These are phyloP conservation scores for Moesziomyces sp. DNA, from an alignment of 1,284 basidiomycete species.

Conservation along the genomic window DNA sequence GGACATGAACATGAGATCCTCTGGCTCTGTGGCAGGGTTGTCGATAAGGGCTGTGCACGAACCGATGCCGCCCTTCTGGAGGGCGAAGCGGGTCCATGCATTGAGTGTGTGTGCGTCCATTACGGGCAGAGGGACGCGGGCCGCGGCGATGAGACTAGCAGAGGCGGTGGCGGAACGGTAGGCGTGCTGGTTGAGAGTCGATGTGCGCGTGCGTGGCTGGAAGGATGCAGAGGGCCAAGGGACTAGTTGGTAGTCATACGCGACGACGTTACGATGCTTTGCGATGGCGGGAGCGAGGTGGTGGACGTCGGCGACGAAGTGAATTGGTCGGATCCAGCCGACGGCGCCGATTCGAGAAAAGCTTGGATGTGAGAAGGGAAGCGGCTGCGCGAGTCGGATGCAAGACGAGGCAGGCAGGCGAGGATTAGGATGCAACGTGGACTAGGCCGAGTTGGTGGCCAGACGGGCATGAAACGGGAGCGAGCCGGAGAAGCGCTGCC, in stretches of 20 bases:
- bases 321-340: not conserved
- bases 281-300: too few species aligned
- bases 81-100: slow-evolving; percentile 67
- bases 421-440: too few species aligned
- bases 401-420: too few species aligned
- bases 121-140: not conserved
- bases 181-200: too few species aligned
- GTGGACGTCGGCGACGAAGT: not conserved
- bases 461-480: too few species aligned
- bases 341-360: not conserved
- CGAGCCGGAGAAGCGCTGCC: too few species aligned
- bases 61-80: slow-evolving; percentile 66
- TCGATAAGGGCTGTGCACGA: slow-evolving; percentile 62
- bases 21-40: slow-evolving; percentile 58
- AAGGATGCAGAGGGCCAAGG: not conserved
- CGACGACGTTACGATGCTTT: too few species aligned
- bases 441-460: too few species aligned
- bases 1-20: slow-evolving; percentile 65
- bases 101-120: slow-evolving; percentile 66
- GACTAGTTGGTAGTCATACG: too few species aligned
- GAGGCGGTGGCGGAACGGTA: too few species aligned
- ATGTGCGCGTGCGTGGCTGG: too few species aligned
- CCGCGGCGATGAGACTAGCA: not conserved
- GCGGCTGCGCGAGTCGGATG: not conserved
- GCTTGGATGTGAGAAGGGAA: not conserved